These are phyloP conservation scores for Colletotrichum graminicola DNA, from an alignment of 2,329 filamentous ascomycete genomes.

Conservation along the genomic window DNA sequence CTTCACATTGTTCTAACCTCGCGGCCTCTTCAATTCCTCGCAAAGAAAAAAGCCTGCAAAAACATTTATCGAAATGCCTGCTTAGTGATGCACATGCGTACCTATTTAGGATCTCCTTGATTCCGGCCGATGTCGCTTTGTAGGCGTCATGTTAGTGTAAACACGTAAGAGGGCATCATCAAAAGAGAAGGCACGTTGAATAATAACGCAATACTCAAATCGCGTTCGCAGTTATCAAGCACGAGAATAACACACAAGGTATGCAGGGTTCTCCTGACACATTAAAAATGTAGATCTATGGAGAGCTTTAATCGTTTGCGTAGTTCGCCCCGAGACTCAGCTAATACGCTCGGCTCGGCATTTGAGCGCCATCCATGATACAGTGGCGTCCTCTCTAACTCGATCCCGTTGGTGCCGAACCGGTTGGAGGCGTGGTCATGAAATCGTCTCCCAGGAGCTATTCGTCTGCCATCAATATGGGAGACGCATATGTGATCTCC, in stretches of 20 bases:
- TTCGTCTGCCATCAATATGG: neutral
- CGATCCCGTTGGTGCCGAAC: neutral
- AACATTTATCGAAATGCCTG: neutral
- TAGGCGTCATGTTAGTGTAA: neutral
- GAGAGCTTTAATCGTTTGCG: neutral
- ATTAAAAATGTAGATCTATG: neutral
- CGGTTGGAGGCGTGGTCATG: too few relatives aligned
- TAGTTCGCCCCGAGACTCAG: neutral
- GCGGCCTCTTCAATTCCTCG: neutral
- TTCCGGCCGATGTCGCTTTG: neutral
- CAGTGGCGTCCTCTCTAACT: neutral
- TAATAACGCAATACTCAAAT: neutral
- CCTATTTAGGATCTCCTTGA: neutral
- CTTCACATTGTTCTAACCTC: neutral
- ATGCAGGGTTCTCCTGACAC: neutral
- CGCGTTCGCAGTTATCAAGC: neutral
- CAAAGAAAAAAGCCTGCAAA: neutral
- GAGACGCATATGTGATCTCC: neutral
- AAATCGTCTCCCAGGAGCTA: neutral
- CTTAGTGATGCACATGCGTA: too few relatives aligned
- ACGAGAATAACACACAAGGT: neutral
- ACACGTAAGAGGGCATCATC: neutral
- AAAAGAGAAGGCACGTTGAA: neutral
- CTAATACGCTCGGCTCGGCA: slow-evolving; percentile 4
- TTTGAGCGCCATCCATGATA: neutral